These are phyloP conservation scores for Elongisporangium senticosum DNA, from an alignment of 352 stramenopile genomes.

Conservation along the genomic window DNA sequence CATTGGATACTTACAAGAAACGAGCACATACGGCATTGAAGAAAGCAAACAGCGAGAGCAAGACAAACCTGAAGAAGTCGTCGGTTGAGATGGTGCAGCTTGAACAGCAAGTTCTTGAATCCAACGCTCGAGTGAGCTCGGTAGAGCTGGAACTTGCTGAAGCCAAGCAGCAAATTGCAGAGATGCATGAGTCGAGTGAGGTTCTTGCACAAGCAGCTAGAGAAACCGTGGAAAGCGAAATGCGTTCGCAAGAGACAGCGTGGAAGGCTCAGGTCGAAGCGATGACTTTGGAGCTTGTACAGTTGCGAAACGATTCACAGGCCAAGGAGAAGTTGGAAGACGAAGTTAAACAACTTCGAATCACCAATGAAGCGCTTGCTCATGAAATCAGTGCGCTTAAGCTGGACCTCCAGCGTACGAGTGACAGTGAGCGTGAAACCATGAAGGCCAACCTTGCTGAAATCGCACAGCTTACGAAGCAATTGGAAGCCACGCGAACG, in stretches of 20 bases:
- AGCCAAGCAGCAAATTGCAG: slow-evolving; percentile 15
- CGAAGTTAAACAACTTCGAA: slow-evolving; percentile 28
- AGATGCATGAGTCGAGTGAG: slow-evolving; percentile 16
- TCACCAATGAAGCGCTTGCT: slow-evolving; percentile 26
- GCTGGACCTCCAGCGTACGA: slow-evolving; percentile 32
- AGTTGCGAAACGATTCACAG: neutral
- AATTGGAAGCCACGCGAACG: slow-evolving; percentile 32
- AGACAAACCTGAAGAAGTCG: slow-evolving; percentile 49
- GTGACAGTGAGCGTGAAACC: slow-evolving; percentile 30
- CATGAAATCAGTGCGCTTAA: slow-evolving; percentile 23
- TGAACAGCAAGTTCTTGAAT: slow-evolving; percentile 33
- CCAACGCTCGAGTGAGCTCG: slow-evolving; percentile 26
- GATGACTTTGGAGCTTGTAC: slow-evolving; percentile 17
- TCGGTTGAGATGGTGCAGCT: slow-evolving; percentile 34
- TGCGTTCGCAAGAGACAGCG: slow-evolving; percentile 12
- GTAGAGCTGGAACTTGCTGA: slow-evolving; percentile 34
- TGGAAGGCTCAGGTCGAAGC: slow-evolving; percentile 28
- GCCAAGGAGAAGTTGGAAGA: slow-evolving; percentile 24
- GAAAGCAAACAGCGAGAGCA: slow-evolving; percentile 65
- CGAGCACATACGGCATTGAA: slow-evolving; percentile 68
- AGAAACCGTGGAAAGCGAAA: slow-evolving; percentile 25
- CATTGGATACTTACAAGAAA: slow-evolving; percentile 81
- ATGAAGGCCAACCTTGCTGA: slow-evolving; percentile 50
- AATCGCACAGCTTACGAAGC: slow-evolving; percentile 34
- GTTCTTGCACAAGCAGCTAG: slow-evolving; percentile 12